phyloP scores from a whole-genome alignment of 106 monocot genomes.

The Phalaenopsis equestris region DNA sequence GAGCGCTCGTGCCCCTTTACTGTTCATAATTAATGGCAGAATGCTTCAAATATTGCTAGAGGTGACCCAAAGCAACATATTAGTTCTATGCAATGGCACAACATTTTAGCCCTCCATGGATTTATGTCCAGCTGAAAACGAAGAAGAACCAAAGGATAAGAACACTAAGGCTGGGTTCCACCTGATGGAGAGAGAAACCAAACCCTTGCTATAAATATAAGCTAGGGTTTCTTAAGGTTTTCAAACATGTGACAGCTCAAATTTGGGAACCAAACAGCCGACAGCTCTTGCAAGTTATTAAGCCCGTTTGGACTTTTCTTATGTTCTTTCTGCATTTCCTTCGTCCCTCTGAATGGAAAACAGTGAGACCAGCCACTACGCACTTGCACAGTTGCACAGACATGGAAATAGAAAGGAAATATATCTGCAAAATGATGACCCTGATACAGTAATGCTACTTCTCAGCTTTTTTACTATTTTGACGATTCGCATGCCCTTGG shows the following conservation, averaged over 20 bases:
- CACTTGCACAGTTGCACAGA: not conserved
- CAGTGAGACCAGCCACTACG: conserved; percentile 5
- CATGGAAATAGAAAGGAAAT: not conserved
- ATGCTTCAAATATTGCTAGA: no score
- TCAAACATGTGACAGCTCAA: conserved; percentile 14
- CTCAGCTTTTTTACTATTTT: no score
- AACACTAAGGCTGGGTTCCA: not conserved
- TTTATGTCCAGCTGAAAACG: not conserved
- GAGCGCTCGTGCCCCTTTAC: not conserved
- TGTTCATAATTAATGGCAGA: not conserved
- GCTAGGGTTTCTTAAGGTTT: not conserved
- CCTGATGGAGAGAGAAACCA: conserved; percentile 4
- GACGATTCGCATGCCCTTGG: no score
- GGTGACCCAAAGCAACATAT: not conserved
- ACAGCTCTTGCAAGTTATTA: conserved; percentile 10
- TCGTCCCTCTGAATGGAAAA: not conserved
- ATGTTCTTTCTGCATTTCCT: conserved; percentile 9
- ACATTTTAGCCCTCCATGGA: not conserved
- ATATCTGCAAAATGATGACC: not conserved
- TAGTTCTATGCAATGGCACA: not conserved
- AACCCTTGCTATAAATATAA: conserved; percentile 3
- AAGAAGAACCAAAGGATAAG: not conserved
- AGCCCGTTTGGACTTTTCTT: conserved; percentile 15
- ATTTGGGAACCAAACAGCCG: conserved; percentile 12
- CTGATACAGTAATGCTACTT: no score